A percentile compares a stretch with the other conserved stretches of the same genome.
phyloP scores from a whole-genome alignment of 1,139 yeast genomes.

The Debaryomyces fabryi region DNA sequence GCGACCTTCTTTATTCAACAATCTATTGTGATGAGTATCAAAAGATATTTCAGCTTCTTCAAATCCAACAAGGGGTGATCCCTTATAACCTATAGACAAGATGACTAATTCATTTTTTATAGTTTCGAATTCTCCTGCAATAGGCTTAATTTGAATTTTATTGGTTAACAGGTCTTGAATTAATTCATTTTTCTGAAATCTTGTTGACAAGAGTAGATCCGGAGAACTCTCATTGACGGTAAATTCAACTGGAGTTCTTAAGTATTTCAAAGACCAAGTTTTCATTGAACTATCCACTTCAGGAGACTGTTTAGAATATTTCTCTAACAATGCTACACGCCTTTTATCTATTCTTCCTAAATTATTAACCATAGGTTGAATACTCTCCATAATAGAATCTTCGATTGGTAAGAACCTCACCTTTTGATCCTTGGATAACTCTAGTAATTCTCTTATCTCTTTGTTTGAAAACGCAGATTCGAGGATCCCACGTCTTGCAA shows the following conservation, averaged over 20 bases:
- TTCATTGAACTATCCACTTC: slow-evolving; percentile 30
- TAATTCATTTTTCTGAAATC: slow-evolving; percentile 51
- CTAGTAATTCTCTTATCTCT: slow-evolving; percentile 83
- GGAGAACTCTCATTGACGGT: slow-evolving; percentile 31
- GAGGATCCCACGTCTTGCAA: slow-evolving; percentile 82
- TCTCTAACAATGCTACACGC: slow-evolving; percentile 62
- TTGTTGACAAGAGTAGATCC: slow-evolving; percentile 45
- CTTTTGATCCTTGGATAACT: slow-evolving; percentile 54
- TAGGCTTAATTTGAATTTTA: slow-evolving; percentile 43
- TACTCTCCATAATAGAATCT: slow-evolving; percentile 41
- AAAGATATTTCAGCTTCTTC: slow-evolving; percentile 57
- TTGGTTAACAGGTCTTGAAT: slow-evolving; percentile 32
- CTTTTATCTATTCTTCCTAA: slow-evolving; percentile 72
- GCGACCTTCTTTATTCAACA: slow-evolving; percentile 66
- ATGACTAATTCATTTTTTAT: slow-evolving; percentile 70
- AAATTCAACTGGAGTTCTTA: slow-evolving; percentile 67
- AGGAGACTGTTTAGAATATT: slow-evolving; percentile 40
- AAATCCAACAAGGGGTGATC: slow-evolving; percentile 63
- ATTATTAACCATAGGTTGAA: slow-evolving; percentile 37
- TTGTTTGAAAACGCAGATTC: slow-evolving; percentile 92
- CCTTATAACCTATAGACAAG: slow-evolving; percentile 83
- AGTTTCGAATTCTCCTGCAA: slow-evolving; percentile 34
- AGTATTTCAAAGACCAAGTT: slow-evolving; percentile 70
- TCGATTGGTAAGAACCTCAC: slow-evolving; percentile 59
- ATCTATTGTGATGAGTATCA: slow-evolving; percentile 49